Evolutionary conservation across 2,329 filamentous ascomycete genomes (phyloP), one percentile per base, ranked within the genome.

Genomic region (Cadophora malorum): DNA sequence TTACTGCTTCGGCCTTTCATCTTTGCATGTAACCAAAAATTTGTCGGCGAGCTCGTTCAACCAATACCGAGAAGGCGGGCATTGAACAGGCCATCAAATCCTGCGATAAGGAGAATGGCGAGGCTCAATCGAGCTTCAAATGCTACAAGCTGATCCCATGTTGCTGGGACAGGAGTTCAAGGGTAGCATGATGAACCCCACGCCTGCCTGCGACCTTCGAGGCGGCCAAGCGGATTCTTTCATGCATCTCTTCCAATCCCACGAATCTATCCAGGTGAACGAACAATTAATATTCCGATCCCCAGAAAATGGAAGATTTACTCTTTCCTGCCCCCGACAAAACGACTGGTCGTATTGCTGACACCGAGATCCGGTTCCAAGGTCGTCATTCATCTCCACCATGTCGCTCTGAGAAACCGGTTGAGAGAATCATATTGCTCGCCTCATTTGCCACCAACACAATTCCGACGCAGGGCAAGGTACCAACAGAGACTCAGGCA

Each of bases 341-440:
- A 9, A 10, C 35, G 56, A 41, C 56, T 59, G 21, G 14, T 58
- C 55, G 33, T 58, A 41, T 45, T 59, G 56, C 33, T 41, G 56
- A 59, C 33, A 28, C 33, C 56, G 21, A 45, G 21, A 25, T 59
- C 56, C 33, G 33, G 56, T 21, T 59, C 56, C 56, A 16, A 59
- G 56, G 35, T 59, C 56, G 9, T 45, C 56, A 59, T 59, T 59
- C 33, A 59, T 59, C 56, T 59, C 56, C 56, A 59, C 56, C 6
- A 16, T 16, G 2, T 45, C 2, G 33, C 12, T 25, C 35, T 59
- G 56, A 59, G 56, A 41, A 59, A 45, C 55, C 56, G 56, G 56
- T 41, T 45, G 56, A 41, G 35, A 33, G 56, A 45, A 59, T 59
- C 56, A 59, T 41, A 59, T 59, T 16, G n/a, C 33, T 59, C 16